Conservation (phyloP, 176 grass and related monocot species). For the Phoenix roebelenii region DNA sequence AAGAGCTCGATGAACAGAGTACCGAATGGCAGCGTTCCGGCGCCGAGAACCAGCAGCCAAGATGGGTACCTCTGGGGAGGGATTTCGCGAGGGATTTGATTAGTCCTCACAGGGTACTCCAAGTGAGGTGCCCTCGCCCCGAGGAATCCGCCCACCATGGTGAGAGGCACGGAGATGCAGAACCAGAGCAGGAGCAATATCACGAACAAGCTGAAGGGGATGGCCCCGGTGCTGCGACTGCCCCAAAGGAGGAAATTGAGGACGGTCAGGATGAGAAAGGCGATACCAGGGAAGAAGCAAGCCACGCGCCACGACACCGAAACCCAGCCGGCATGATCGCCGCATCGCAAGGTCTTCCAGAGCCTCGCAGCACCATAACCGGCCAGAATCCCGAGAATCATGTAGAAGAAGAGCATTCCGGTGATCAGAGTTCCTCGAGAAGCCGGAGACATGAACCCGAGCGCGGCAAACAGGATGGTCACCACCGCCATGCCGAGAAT, state of each 20-base stretch:
- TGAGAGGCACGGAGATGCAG: slow-evolving; percentile 61
- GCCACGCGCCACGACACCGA: slow-evolving; percentile 35
- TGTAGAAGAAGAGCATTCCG: slow-evolving; percentile 54
- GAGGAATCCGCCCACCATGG: slow-evolving; percentile 31
- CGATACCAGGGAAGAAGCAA: slow-evolving; percentile 36
- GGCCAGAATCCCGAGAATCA: slow-evolving; percentile 31
- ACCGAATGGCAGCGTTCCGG: slow-evolving; percentile 48
- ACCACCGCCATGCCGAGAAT: slow-evolving; percentile 51
- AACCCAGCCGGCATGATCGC: slow-evolving; percentile 34
- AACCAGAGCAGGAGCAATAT: slow-evolving; percentile 43
- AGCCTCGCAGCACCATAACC: slow-evolving; percentile 43
- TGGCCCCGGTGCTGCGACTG: slow-evolving; percentile 56
- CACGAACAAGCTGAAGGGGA: slow-evolving; percentile 33
- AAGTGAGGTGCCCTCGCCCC: slow-evolving; percentile 34
- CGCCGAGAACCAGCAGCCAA: slow-evolving; percentile 41
- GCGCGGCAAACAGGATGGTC: slow-evolving; percentile 65
- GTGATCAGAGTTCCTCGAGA: slow-evolving; percentile 42
- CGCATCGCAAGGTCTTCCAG: slow-evolving; percentile 38
- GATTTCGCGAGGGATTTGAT: slow-evolving; percentile 40
- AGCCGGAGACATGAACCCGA: slow-evolving; percentile 73
- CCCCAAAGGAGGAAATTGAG: slow-evolving; percentile 62
- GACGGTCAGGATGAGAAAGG: slow-evolving; percentile 30
- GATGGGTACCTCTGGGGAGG: slow-evolving; percentile 33
- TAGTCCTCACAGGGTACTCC: slow-evolving; percentile 37
- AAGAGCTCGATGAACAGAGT: slow-evolving; percentile 76